phyloP scores from a whole-genome alignment of 2,329 filamentous ascomycete species.

The Microdochium bolleyi region DNA sequence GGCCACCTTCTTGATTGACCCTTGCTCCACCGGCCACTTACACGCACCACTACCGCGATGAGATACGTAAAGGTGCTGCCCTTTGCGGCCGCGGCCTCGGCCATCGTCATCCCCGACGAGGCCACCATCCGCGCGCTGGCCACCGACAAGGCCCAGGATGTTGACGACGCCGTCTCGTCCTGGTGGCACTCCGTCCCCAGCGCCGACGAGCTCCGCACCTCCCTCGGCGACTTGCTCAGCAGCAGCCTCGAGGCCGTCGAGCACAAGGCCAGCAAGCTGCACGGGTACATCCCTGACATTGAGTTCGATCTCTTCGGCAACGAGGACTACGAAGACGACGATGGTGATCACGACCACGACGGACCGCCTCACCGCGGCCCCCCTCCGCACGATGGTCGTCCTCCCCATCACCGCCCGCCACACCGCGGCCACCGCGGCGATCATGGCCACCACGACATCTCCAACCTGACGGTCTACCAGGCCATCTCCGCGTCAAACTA shows the following conservation, averaged over 20 bases:
- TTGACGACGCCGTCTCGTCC: slow-evolving; percentile 9
- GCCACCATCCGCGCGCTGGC: slow-evolving; percentile 15
- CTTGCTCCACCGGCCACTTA: background rate
- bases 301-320: slow-evolving; percentile 9
- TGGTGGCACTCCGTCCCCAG: slow-evolving; percentile 9
- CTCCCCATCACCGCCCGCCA: background rate
- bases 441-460: slow-evolving; percentile 24
- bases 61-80: slow-evolving; percentile 14
- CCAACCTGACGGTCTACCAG: slow-evolving; percentile 71
- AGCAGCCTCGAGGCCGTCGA: slow-evolving; percentile 8
- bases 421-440: slow-evolving; percentile 11
- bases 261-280: slow-evolving; percentile 7
- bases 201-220: slow-evolving; percentile 8
- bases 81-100: slow-evolving; percentile 10
- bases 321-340: slow-evolving; percentile 2
- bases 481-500: slow-evolving; percentile 68
- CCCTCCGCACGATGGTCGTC: background rate
- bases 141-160: slow-evolving; percentile 10
- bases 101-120: slow-evolving; percentile 19
- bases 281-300: slow-evolving; percentile 7
- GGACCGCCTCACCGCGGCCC: background rate
- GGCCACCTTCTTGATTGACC: no score
- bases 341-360: background rate
- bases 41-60: slow-evolving; percentile 5
- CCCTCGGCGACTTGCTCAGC: slow-evolving; percentile 6